Base-by-base conservation (phyloP, 176 grass and related monocot species). In the Zizania latifolia region DNA sequence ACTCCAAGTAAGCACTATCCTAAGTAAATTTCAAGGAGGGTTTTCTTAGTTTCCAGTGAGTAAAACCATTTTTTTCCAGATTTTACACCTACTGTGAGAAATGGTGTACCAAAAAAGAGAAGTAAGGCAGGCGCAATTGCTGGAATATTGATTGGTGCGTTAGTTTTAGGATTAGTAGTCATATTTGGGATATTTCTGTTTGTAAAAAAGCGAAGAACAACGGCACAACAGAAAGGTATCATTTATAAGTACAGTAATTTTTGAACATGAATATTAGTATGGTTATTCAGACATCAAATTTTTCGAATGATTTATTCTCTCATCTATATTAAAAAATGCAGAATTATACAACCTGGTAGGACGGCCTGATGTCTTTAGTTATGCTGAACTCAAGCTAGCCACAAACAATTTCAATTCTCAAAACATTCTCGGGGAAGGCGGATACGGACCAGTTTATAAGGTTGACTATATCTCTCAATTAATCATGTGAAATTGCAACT, bases 371-470 rank as follows among this genome's bases (percentile, higher is more conserved):
- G 55, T 75, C 27, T 54, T 78, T 61, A 53, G 75, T 53, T 54
- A 78, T 37, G 17, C 60, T 54, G 60, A 78, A 48, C 61, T 66
- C 34, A 78, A 34, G 21, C 51, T 48, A 38, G 75, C 75, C 26
- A 78, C 76, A 12, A 30, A 78, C 65, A 65, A 59, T 56, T 92
- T 92, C 58, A 86, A 40, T 76, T 37, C 79, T 27, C 30, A 9
- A 14, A 92, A 92, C 70, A 71, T 86, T 46, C 70, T 92, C 22
- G 90, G 90, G 14, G 70, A 77, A 83, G 90, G 90, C 22, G 89
- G 89, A 82, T 92, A 84, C 79, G 89, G 89, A 17, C 30, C 78
- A 24, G 89, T 92, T 36, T 83, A 76, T 76, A 92, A 86, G 86
- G 86, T 92, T 65, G 0, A 30, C 21, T 36, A 10, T n/a, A 17